A percentile compares a stretch with the other conserved stretches of the same genome.
phyloP scores from a whole-genome alignment of 441 rosid genomes.

The Adansonia madagascariensis region DNA sequence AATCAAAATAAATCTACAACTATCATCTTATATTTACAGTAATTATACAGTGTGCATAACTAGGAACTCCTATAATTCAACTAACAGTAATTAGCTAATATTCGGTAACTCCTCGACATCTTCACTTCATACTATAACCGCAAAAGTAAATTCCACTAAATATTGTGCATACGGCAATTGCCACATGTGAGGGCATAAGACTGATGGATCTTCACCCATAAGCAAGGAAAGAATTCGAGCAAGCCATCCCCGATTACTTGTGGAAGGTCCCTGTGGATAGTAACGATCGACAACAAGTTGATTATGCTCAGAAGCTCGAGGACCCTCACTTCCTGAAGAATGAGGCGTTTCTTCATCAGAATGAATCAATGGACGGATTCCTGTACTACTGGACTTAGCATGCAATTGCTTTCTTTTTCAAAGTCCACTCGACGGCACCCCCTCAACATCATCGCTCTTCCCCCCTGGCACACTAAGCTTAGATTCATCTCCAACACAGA shows the following conservation, averaged over 20 bases:
- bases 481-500: slow-evolving; percentile 71
- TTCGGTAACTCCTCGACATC: no score
- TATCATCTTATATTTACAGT: no score
- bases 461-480: slow-evolving; percentile 45
- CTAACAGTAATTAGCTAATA: no score
- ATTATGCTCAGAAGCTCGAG: slow-evolving; percentile 47
- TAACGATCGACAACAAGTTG: slow-evolving; percentile 61
- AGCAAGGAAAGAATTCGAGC: slow-evolving; percentile 89
- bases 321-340: slow-evolving; percentile 44
- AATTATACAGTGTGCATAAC: no score
- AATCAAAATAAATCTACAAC: no score
- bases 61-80: no score
- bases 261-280: slow-evolving; percentile 52
- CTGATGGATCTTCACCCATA: slow-evolving; percentile 90
- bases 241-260: slow-evolving; percentile 79
- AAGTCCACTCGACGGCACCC: slow-evolving; percentile 63
- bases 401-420: slow-evolving; percentile 68
- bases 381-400: slow-evolving; percentile 52
- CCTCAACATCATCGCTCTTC: slow-evolving; percentile 68
- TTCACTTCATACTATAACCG: background rate
- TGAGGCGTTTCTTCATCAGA: slow-evolving; percentile 45
- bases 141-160: slow-evolving; percentile 41
- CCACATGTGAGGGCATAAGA: slow-evolving; percentile 92
- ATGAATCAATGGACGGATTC: slow-evolving; percentile 46
- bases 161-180: slow-evolving; percentile 90